phyloP scores from a whole-genome alignment of 179 eudicot species.

The Drosera spatulata region DNA sequence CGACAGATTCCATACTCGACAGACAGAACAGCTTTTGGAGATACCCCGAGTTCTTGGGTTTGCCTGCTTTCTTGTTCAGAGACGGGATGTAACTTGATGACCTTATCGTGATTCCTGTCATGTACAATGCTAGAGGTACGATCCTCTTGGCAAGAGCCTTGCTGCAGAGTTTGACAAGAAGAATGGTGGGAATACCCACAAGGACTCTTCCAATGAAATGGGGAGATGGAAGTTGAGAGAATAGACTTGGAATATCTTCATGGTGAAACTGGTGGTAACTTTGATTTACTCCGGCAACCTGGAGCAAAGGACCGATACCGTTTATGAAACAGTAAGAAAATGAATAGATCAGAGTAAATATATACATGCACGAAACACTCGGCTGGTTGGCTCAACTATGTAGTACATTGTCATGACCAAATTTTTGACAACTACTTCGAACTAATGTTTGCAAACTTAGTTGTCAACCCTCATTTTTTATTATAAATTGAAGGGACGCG shows the following conservation, averaged over 20 bases:
- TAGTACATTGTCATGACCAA: too few species aligned
- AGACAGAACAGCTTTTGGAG: slow-evolving; percentile 54
- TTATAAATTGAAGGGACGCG: too few species aligned
- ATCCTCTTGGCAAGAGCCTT: slow-evolving; percentile 90
- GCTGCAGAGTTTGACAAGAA: slow-evolving; percentile 83
- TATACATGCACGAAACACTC: too few species aligned
- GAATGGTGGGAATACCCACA: slow-evolving; percentile 84
- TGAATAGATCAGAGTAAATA: too few species aligned
- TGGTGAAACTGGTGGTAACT: slow-evolving; percentile 86
- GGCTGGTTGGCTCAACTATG: too few species aligned
- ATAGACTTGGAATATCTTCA: slow-evolving; percentile 55
- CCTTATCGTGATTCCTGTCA: slow-evolving; percentile 69
- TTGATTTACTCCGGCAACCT: slow-evolving; percentile 83
- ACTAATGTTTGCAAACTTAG: too few species aligned
- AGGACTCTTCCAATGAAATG: slow-evolving; percentile 52
- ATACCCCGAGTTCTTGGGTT: slow-evolving; percentile 44
- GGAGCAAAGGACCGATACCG: not conserved
- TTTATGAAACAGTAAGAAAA: too few species aligned
- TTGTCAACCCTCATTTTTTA: too few species aligned
- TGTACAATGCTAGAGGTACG: slow-evolving; percentile 56
- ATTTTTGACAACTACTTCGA: too few species aligned
- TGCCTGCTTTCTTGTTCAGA: slow-evolving; percentile 35
- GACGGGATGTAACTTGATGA: slow-evolving; percentile 67
- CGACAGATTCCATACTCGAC: slow-evolving; percentile 42
- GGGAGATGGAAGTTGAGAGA: slow-evolving; percentile 45